Conservation (phyloP, 495 filamentous ascomycete genomes). For the Podospora didyma region DNA sequence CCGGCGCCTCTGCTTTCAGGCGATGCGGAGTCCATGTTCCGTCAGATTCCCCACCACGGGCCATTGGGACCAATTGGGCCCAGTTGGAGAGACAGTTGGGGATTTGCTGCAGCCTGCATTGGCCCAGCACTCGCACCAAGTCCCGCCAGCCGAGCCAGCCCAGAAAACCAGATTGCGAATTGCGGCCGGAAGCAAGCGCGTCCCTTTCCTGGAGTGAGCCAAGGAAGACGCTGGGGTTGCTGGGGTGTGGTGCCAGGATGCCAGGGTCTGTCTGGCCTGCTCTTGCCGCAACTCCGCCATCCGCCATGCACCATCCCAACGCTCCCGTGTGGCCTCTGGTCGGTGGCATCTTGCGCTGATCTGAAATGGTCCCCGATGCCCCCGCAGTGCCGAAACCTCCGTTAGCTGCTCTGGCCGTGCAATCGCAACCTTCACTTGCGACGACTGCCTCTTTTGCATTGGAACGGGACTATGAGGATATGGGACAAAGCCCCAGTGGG, state of each 20-base stretch:
- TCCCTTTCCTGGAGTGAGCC: background rate
- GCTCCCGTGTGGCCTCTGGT: no score
- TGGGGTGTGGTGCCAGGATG: no score
- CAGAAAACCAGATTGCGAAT: background rate
- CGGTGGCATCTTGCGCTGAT: no score
- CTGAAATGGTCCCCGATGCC: background rate
- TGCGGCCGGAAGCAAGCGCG: background rate
- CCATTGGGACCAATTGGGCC: slow-evolving; percentile 10
- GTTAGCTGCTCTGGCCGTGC: background rate
- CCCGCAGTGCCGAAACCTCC: background rate
- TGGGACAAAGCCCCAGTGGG: no score
- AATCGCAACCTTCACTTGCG: no score
- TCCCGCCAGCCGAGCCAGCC: slow-evolving; percentile 1
- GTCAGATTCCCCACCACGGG: slow-evolving; percentile 12
- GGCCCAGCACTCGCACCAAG: no score
- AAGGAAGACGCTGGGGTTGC: no score
- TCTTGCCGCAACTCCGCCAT: no score
- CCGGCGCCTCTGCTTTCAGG: slow-evolving; percentile 30
- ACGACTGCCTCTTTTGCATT: no score
- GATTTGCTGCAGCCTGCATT: slow-evolving; percentile 11
- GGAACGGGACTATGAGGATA: no score
- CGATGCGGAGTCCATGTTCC: slow-evolving; percentile 35
- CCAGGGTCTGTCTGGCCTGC: no score
- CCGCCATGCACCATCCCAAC: no score
- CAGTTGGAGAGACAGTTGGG: slow-evolving; percentile 1